Base-by-base conservation (phyloP, 1,284 basidiomycete genomes). In the Heterobasidion annosum region DNA sequence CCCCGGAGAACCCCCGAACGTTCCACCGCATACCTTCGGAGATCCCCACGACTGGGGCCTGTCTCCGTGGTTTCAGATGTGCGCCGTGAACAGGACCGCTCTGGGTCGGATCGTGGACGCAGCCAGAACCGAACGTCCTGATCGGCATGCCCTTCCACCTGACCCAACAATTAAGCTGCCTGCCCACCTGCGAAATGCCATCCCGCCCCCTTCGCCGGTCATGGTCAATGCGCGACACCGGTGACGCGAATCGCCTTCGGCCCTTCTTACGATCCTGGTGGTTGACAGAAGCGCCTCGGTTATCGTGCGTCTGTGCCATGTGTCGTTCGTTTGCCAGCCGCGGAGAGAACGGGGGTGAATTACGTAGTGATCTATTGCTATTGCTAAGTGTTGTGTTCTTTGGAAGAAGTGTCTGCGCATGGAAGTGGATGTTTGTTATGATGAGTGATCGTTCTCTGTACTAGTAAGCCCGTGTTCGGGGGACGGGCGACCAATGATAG, bases 31-130 rank as follows among this genome's bases (percentile, higher is more conserved):
- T 9, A 59, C 53, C 12, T 40, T 59, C 9, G 59, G 59, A 7
- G 37, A 60, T 19, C 13, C 34, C 2, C 48, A 13, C 15, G 55
- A 55, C 19, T 34, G 51, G 34, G 59, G 58, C 18, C 43, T 59
- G 18, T 54, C 58, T 15, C 45, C 59, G 2, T 60, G 59, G 59
- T 60, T 60, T 43, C 59, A 54, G 18, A 52, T 51, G 46, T 35
- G 58, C 33, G 59, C 51, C 0, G 51, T 59, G 9, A 59, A 59
- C 50, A 50, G 55, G 7, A 42, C 55, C 7, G 48, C 54, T 15
- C 45, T 59, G 33, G 47, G 45, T 16, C 57, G 43, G 10, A 40
- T 40, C 10, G 7, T 40, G 12, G 37, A 40, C n/a, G 10, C 37
- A n/a, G n/a, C 37, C 37, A n/a, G 12, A 40, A 10, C 10, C 37